Percentiles rank a stretch among this genome's conserved stretches.
Conservation (phyloP, 345 rosid species). For the Fremontodendron californicum region DNA sequence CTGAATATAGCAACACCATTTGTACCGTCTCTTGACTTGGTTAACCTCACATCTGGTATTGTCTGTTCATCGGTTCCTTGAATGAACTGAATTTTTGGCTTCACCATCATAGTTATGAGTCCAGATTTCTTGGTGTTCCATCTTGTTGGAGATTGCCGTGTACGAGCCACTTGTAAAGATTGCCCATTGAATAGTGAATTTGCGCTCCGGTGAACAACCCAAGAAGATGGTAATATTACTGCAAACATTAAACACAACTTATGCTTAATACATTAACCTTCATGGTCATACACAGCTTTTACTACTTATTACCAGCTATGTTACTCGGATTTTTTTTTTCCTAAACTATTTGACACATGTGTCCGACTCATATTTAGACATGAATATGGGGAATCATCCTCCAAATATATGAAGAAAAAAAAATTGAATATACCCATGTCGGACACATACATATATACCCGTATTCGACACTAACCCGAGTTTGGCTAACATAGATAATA, state of each 20-base stretch:
- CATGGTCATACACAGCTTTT: not conserved
- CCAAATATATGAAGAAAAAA: too few species aligned
- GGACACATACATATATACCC: too few species aligned
- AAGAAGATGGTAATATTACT: constrained; percentile 51
- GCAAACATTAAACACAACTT: not conserved
- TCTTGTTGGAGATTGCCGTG: constrained; percentile 14
- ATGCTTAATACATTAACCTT: not conserved
- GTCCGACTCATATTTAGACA: too few species aligned
- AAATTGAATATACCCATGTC: too few species aligned
- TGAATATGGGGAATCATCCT: too few species aligned
- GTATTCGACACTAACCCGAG: too few species aligned
- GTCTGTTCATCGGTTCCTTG: constrained; percentile 92
- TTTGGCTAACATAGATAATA: not conserved
- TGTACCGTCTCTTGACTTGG: constrained; percentile 79
- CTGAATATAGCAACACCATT: constrained; percentile 80
- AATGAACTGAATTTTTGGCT: constrained; percentile 75
- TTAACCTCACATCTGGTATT: constrained; percentile 75
- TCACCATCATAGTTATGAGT: constrained; percentile 57
- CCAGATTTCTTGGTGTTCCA: constrained; percentile 19
- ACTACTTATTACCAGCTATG: not conserved
- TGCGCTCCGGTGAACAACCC: constrained; percentile 32
- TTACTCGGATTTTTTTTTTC: too few species aligned
- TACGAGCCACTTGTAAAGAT: constrained; percentile 30
- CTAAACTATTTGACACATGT: too few species aligned
- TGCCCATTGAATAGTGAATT: constrained; percentile 47